A percentile compares a stretch with the other conserved stretches of the same genome.
phyloP scores from a whole-genome alignment of 2,329 filamentous ascomycete species.

The Arthroderma sp. region DNA sequence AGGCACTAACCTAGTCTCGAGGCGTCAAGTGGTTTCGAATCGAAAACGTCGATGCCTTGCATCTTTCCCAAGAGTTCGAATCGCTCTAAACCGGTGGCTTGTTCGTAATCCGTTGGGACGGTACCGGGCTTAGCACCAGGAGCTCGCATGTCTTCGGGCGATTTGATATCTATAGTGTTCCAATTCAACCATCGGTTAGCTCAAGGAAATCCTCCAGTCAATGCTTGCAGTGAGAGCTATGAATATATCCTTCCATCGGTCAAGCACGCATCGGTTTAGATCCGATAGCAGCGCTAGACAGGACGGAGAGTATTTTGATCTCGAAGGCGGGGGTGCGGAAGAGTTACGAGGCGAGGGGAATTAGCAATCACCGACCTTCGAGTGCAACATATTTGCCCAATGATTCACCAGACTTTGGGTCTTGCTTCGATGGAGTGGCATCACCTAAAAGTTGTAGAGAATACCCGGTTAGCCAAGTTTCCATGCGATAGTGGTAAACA shows the following conservation, averaged over 20 bases:
- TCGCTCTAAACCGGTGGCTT: slow-evolving; percentile 94
- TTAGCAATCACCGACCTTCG: slow-evolving; percentile 25
- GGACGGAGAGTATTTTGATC: too few species aligned
- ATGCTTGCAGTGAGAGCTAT: too few species aligned
- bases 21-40: slow-evolving; percentile 91
- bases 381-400: slow-evolving; percentile 32
- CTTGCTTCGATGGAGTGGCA: slow-evolving; percentile 22
- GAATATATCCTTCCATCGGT: too few species aligned
- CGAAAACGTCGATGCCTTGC: slow-evolving; percentile 94
- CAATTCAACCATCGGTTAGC: neutral
- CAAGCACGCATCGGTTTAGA: too few species aligned
- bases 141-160: slow-evolving; percentile 66
- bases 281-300: too few species aligned
- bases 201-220: too few species aligned
- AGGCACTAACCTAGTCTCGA: slow-evolving; percentile 60
- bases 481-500: too few species aligned
- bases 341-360: too few species aligned
- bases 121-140: slow-evolving; percentile 71
- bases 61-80: slow-evolving; percentile 98
- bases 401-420: slow-evolving; percentile 24
- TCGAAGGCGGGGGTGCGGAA: too few species aligned
- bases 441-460: slow-evolving; percentile 11
- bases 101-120: slow-evolving; percentile 86
- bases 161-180: slow-evolving; percentile 57
- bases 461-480: slow-evolving; percentile 5